Base-by-base conservation (phyloP, 768 basidiomycete species). In the Neoboletus magnificus region DNA sequence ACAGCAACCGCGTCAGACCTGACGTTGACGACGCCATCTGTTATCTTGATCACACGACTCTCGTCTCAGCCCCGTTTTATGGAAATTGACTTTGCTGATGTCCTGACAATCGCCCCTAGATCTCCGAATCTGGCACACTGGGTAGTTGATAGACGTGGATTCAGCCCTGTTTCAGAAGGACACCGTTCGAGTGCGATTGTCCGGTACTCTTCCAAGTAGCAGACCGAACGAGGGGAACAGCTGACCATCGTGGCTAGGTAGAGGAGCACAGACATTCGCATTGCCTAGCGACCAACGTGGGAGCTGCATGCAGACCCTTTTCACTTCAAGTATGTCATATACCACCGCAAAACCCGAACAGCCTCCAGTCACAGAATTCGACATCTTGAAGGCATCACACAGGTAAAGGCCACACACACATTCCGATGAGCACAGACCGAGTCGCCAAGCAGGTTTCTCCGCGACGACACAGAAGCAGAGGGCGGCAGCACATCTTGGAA, bases 341-440 rank as follows among this genome's bases (percentile, higher is more conserved):
- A 39, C 63, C 6, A 27, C 16, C 1, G 39, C 52, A 25, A 48
- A 22, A 3, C 33, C 22, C 1, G 36, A 51, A 22, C 55, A 55
- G 33, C 47, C 56, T 20, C 18, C 48, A 10, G 27, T 59, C 44
- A 62, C 84, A 0, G 90, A 91, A 62, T 91, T 91, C 44, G 89
- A 91, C 59, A 85, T 92, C 55, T 74, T 92, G 33, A 90, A 82
- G 63, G 79, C 79, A 3, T 81, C 85, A 0, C 90, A 91, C 74
- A 87, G 79, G 86, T 86, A 62, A 54, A 72, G 59, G 1, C 15
- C 1, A 7, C 22, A 5, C 5, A 45, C 18, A 27, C 36, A 9
- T 33, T 7, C 11, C 40, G 3, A 8, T 29, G 29, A 46, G 6
- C 43, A 42, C 35, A 53, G 30, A 33, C 43, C 52, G 37, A 59